Percentiles rank a stretch among this genome's conserved stretches.
These are phyloP conservation scores for Phoma sp. DNA, from an alignment of 2,329 filamentous ascomycete genomes.

Conservation along the genomic window DNA sequence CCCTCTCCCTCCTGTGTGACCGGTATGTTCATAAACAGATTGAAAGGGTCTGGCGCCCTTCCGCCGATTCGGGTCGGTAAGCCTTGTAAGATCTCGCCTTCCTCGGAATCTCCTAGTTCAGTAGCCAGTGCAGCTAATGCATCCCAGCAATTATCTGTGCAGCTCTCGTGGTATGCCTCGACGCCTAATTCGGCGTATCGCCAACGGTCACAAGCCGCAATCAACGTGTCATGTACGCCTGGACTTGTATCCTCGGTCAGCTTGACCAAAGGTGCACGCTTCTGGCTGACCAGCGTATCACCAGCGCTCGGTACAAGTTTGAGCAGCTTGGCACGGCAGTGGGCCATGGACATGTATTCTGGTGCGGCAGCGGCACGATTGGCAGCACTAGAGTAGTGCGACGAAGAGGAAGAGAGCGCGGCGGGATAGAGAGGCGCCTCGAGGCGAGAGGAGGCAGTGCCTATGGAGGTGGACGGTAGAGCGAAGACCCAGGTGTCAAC, in stretches of 20 bases:
- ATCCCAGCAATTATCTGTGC: conserved; percentile 49
- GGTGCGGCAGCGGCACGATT: conserved; percentile 39
- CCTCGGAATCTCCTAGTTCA: conserved; percentile 15
- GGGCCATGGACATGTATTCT: conserved; percentile 48
- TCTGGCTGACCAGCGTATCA: conserved; percentile 43
- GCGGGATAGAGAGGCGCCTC: conserved; percentile 41
- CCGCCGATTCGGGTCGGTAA: conserved; percentile 34
- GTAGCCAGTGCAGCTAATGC: conserved; percentile 31
- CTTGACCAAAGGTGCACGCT: conserved; percentile 43
- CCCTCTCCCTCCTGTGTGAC: conserved; percentile 46
- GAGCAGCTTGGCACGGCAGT: conserved; percentile 39
- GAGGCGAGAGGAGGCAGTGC: conserved; percentile 29
- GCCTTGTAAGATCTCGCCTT: conserved; percentile 26
- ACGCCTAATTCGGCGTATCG: conserved; percentile 45
- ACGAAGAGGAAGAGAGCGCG: conserved; percentile 29
- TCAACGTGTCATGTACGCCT: conserved; percentile 46
- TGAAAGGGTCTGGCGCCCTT: conserved; percentile 45
- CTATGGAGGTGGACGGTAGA: conserved; percentile 31
- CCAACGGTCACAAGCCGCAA: conserved; percentile 48
- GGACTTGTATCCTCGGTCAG: conserved; percentile 45
- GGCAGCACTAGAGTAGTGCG: conserved; percentile 30
- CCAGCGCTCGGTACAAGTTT: conserved; percentile 41
- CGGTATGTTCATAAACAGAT: conserved; percentile 57
- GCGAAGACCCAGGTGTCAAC: conserved; percentile 60
- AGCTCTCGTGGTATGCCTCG: conserved; percentile 43